Percentiles rank a stretch among this genome's conserved stretches.
Conservation (phyloP, 1,284 basidiomycete genomes). For the Cystobasidiaceae sp. region DNA sequence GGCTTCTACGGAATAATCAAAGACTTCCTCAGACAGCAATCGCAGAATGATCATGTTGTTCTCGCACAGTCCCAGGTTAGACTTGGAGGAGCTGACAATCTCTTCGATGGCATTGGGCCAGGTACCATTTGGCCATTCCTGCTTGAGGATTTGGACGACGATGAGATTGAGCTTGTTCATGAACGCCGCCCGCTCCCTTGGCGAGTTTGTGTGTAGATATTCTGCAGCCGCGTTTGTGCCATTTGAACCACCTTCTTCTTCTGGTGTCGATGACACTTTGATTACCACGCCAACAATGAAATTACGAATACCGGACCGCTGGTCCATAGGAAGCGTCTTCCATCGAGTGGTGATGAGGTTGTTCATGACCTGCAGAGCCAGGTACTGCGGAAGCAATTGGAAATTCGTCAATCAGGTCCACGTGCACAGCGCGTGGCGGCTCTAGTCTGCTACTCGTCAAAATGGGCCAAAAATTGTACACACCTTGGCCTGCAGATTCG, state of each 20-base stretch:
- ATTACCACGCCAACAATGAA: constrained; percentile 93
- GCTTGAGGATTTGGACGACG: constrained; percentile 94
- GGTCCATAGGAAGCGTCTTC: constrained; percentile 92
- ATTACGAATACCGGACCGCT: constrained; percentile 91
- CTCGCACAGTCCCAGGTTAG: constrained; percentile 93
- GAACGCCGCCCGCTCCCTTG: constrained; percentile 86
- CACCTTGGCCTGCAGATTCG: constrained; percentile 87
- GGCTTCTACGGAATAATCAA: constrained; percentile 97
- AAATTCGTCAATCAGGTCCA: not conserved
- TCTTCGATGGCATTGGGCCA: constrained; percentile 99
- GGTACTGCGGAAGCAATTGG: constrained; percentile 58
- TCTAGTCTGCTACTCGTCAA: not conserved
- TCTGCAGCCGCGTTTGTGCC: not conserved
- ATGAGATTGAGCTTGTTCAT: constrained; percentile 96
- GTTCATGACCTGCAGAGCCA: constrained; percentile 89
- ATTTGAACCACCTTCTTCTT: constrained; percentile 55
- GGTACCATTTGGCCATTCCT: constrained; percentile 86
- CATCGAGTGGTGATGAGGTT: constrained; percentile 90
- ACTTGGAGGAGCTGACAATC: constrained; percentile 94
- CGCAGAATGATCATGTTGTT: constrained; percentile 96
- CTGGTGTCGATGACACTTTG: constrained; percentile 68
- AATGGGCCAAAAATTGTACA: constrained; percentile 33
- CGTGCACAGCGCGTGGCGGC: constrained; percentile 45
- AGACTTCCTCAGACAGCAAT: constrained; percentile 95
- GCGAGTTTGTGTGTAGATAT: constrained; percentile 47